Evolutionary conservation across 2,329 filamentous ascomycete species (phyloP).

Genomic region (Furcasterigmium sp.): DNA sequence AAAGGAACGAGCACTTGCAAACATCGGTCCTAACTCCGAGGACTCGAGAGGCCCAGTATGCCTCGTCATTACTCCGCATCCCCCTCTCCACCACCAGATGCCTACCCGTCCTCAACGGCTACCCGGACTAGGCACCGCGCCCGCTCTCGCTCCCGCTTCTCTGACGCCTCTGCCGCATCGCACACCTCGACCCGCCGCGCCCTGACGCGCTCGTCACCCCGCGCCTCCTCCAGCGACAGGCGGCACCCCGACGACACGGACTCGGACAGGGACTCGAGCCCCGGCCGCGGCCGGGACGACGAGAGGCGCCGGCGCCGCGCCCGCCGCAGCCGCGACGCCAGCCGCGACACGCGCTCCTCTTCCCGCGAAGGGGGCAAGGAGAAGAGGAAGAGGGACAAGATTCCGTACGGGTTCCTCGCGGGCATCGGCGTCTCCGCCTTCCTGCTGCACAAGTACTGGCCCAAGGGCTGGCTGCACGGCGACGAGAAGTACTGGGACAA

Average conservation of each 20-base stretch:
- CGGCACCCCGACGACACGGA: not conserved
- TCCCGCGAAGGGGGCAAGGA: not conserved
- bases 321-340: not conserved
- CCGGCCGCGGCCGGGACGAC: not conserved
- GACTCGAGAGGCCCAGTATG: not conserved
- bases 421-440: slow-evolving; percentile 28
- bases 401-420: slow-evolving; percentile 24
- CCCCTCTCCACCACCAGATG: not conserved
- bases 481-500: slow-evolving; percentile 23
- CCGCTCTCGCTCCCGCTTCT: not conserved
- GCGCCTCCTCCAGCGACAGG: not conserved
- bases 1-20: too few species aligned
- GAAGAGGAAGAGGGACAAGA: slow-evolving; percentile 14
- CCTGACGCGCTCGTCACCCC: not conserved
- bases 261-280: not conserved
- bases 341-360: not conserved
- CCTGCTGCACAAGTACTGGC: slow-evolving; percentile 28
- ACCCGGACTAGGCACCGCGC: not conserved
- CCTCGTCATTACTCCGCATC: not conserved
- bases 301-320: not conserved
- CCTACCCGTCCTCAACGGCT: not conserved
- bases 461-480: slow-evolving; percentile 21
- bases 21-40: too few species aligned
- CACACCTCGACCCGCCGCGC: not conserved
- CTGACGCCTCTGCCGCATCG: not conserved